Conservation (phyloP, 1,284 basidiomycete species). For the Ceratorhiza oryzae-sativae region DNA sequence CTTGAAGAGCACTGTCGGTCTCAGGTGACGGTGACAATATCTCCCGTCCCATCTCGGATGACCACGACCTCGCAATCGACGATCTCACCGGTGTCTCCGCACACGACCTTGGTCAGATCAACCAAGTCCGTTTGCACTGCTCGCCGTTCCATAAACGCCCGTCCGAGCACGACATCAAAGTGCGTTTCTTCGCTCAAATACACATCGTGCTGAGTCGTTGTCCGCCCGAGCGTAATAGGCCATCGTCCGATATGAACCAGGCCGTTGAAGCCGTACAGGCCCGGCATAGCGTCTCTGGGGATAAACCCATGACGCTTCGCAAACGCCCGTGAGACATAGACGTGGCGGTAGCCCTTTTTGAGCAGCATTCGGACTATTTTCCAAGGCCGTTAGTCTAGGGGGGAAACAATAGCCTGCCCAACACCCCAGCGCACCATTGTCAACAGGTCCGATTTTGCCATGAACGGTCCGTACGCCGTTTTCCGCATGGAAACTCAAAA, state of each 20-base stretch:
- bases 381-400: no score
- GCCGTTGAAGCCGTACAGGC: slow-evolving; percentile 76
- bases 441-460: slow-evolving; percentile 89
- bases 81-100: slow-evolving; percentile 94
- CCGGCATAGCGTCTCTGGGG: slow-evolving; percentile 80
- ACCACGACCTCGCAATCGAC: slow-evolving; percentile 92
- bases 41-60: slow-evolving; percentile 83
- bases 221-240: slow-evolving; percentile 68
- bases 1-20: no score
- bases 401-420: neutral
- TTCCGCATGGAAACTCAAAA: slow-evolving; percentile 84
- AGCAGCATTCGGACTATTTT: slow-evolving; percentile 85
- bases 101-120: slow-evolving; percentile 91
- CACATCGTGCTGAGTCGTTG: slow-evolving; percentile 60
- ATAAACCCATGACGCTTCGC: slow-evolving; percentile 91
- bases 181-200: slow-evolving; percentile 94
- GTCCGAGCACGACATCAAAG: slow-evolving; percentile 72
- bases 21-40: slow-evolving; percentile 85
- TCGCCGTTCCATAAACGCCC: slow-evolving; percentile 92
- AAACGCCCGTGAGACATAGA: slow-evolving; percentile 95
- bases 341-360: slow-evolving; percentile 91
- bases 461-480: slow-evolving; percentile 94
- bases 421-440: slow-evolving; percentile 68
- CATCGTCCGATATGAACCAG: slow-evolving; percentile 82
- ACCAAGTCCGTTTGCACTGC: slow-evolving; percentile 81